Base-by-base conservation (phyloP, 1,284 basidiomycete genomes). In the Entoloma clypeatum region DNA sequence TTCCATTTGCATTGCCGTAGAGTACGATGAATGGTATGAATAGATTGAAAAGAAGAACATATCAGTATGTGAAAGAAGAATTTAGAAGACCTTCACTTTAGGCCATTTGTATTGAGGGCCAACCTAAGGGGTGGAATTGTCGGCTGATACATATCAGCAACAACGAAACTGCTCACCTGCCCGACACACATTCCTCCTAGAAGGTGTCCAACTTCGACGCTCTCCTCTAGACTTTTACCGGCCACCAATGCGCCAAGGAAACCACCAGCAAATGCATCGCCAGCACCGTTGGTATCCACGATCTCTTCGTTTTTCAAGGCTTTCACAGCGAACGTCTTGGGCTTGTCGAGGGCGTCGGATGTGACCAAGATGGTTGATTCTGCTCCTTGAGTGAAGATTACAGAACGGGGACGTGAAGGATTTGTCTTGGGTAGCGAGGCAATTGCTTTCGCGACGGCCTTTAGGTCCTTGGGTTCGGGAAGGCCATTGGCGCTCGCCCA, bases 271-370 rank as follows among this genome's bases (percentile, higher is more conserved):
- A 99, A 99, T 38, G 92, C 93, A 64, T 99, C 96, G 39, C 96
- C 96, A n/a, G 96, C 96, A 39, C 92, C 96, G 68, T 99, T 99
- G 43, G 96, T 99, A 67, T 99, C 96, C 45, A 97, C 84, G 55
- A 99, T 95, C 62, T 86, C 62, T 43, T 75, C 76, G 50, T 74
- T 71, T 39, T 65, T 57, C 48, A 97, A 72, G 36, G 77, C 71
- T 43, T 71, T 62, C 35, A 95, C 90, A 23, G 71, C 55, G 67
- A 73, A 86, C 9, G 72, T 64, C 72, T 75, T 75, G 9, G 73
- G 67, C 29, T 57, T 62, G 17, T 79, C 72, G 3, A 77, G 69
- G 9, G 78, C 71, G 28, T 69, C 72, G 21, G 79, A 73, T 13
- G 77, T 75, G 26, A 92, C 91, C 43, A 95, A 71, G 42, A 92